Conservation (phyloP, 1,284 basidiomycete species). For the Trichosporon sp. region DNA sequence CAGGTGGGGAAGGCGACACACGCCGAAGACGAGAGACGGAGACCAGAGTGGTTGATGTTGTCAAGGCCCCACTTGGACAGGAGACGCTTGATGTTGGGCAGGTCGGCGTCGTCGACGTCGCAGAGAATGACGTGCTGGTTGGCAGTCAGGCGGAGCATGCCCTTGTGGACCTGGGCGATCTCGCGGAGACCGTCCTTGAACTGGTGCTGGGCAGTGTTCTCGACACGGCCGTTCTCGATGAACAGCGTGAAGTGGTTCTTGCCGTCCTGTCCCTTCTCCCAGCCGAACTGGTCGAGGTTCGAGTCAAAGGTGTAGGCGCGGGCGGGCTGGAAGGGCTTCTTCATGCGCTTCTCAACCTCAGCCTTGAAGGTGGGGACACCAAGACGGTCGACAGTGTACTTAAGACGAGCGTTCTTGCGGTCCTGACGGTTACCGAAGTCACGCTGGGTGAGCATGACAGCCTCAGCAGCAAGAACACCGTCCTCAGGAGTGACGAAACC, state of each 20-base stretch:
- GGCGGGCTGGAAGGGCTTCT: conserved; percentile 73
- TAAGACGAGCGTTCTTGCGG: conserved; percentile 82
- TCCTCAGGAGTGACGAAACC: conserved; percentile 92
- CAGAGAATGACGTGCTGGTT: conserved; percentile 95
- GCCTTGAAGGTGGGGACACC: conserved; percentile 80
- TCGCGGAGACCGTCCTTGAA: conserved; percentile 93
- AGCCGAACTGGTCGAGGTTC: conserved; percentile 94
- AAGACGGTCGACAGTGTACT: conserved; percentile 97
- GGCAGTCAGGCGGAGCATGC: conserved; percentile 85
- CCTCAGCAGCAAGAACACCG: conserved; percentile 83
- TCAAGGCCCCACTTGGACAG: conserved; percentile 88
- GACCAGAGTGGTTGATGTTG: conserved; percentile 75
- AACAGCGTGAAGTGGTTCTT: conserved; percentile 91
- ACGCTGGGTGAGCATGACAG: conserved; percentile 89
- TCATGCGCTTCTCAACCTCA: conserved; percentile 87
- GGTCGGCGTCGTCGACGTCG: conserved; percentile 73
- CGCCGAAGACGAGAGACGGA: conserved; percentile 84
- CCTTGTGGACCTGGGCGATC: conserved; percentile 92
- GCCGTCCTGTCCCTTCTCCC: conserved; percentile 84
- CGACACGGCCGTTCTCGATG: conserved; percentile 95
- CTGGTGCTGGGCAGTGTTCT: conserved; percentile 84
- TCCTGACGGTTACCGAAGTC: conserved; percentile 92
- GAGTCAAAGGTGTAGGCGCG: conserved; percentile 80
- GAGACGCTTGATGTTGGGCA: conserved; percentile 75
- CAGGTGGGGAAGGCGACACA: conserved; percentile 99